These are phyloP conservation scores for Isoetes taiwanensis DNA, from an alignment of 75 land plant genomes.

Conservation along the genomic window DNA sequence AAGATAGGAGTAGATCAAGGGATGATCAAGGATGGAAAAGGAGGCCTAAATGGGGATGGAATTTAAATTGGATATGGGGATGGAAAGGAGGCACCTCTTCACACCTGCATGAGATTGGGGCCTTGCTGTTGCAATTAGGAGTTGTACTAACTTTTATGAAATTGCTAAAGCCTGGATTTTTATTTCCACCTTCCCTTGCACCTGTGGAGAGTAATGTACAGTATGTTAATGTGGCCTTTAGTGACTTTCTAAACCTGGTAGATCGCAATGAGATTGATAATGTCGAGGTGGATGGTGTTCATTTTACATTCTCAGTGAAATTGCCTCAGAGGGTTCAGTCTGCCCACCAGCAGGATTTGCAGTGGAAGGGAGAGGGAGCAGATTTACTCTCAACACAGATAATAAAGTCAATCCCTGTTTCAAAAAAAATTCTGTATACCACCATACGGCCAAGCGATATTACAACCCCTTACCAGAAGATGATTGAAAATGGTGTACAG, in stretches of 20 bases:
- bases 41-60: constrained; percentile 50
- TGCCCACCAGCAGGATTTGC: constrained; percentile 6
- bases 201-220: constrained; percentile 20
- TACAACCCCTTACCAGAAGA: constrained; percentile 83
- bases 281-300: constrained; percentile 94
- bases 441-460: constrained; percentile 84
- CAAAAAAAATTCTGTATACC: constrained; percentile 58
- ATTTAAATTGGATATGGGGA: constrained; percentile 22
- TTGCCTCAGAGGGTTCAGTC: neutral
- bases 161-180: constrained; percentile 71
- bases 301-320: constrained; percentile 65
- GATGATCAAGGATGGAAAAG: constrained; percentile 46
- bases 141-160: constrained; percentile 68
- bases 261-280: constrained; percentile 61
- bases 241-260: constrained; percentile 71
- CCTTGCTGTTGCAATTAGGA: constrained; percentile 59
- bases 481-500: constrained; percentile 81
- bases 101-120: constrained; percentile 67
- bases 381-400: constrained; percentile 21
- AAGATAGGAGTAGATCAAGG: too few relatives aligned
- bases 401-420: constrained; percentile 26
- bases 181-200: constrained; percentile 47
- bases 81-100: constrained; percentile 15
- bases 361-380: neutral
- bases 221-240: constrained; percentile 75